A percentile compares a stretch with the other conserved stretches of the same genome.
Conservation (phyloP, 495 filamentous ascomycete species). For the Lindgomyces ingoldianus region DNA sequence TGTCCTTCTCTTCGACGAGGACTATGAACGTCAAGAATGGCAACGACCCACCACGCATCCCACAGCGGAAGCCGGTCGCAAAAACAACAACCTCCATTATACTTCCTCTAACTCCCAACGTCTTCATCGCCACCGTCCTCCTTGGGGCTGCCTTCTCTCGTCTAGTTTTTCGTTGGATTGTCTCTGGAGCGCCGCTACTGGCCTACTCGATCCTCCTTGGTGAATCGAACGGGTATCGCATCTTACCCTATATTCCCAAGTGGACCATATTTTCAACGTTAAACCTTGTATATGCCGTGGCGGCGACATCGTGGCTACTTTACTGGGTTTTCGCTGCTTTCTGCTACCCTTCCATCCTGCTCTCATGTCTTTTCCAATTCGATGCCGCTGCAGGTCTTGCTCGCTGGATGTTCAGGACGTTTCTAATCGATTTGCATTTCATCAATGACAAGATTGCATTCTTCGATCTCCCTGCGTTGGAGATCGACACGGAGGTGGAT, state of each 20-base stretch:
- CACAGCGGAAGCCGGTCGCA: slow-evolving; percentile 5
- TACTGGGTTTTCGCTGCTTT: slow-evolving; percentile 40
- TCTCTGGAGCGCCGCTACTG: slow-evolving; percentile 43
- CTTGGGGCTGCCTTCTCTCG: neutral
- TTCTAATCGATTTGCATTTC: slow-evolving; percentile 44
- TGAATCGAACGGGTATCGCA: slow-evolving; percentile 34
- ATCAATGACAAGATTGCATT: slow-evolving; percentile 47
- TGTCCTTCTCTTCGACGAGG: too few relatives aligned
- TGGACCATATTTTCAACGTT: slow-evolving; percentile 45
- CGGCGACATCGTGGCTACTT: slow-evolving; percentile 47
- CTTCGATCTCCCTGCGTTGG: slow-evolving; percentile 47
- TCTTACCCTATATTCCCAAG: slow-evolving; percentile 42
- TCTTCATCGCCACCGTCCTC: slow-evolving; percentile 11
- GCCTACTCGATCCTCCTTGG: slow-evolving; percentile 43
- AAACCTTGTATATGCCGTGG: slow-evolving; percentile 44
- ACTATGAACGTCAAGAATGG: too few relatives aligned
- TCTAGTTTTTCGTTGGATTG: slow-evolving; percentile 40
- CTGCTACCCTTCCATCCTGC: slow-evolving; percentile 39
- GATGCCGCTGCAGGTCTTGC: slow-evolving; percentile 30
- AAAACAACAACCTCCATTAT: neutral
- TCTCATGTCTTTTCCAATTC: slow-evolving; percentile 45
- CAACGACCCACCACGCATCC: neutral
- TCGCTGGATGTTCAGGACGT: slow-evolving; percentile 31
- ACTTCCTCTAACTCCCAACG: slow-evolving; percentile 1
- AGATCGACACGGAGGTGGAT: slow-evolving; percentile 47